Conservation (phyloP, 2,329 filamentous ascomycete genomes). For the Juglanconis sp. region DNA sequence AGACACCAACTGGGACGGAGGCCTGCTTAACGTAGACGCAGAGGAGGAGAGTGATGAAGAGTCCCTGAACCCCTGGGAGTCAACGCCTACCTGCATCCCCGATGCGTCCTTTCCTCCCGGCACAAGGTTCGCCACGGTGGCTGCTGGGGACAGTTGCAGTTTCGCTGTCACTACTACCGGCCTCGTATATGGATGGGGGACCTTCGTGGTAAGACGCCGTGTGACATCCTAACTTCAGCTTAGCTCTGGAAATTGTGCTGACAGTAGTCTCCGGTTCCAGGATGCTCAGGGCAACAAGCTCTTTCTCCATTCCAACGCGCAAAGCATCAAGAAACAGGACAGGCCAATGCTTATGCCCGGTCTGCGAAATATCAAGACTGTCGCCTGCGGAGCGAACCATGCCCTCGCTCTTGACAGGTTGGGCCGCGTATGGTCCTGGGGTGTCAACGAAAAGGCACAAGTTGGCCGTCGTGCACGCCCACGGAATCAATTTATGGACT, state of each 20-base stretch:
- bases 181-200: constrained; percentile 65
- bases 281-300: constrained; percentile 18
- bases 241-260: neutral
- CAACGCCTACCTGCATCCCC: constrained; percentile 53
- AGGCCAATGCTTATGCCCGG: constrained; percentile 46
- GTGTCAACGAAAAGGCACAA: constrained; percentile 61
- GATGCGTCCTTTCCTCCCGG: constrained; percentile 49
- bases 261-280: no score
- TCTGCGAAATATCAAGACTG: constrained; percentile 51
- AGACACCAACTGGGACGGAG: constrained; percentile 56
- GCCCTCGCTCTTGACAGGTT: constrained; percentile 55
- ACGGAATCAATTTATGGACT: constrained; percentile 11
- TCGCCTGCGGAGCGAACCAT: constrained; percentile 57
- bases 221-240: constrained; percentile 8
- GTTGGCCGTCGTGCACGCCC: constrained; percentile 44
- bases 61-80: constrained; percentile 59
- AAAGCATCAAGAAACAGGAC: constrained; percentile 21
- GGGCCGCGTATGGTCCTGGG: constrained; percentile 61
- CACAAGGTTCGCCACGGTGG: constrained; percentile 55
- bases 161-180: constrained; percentile 62
- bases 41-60: constrained; percentile 50
- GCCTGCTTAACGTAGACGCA: constrained; percentile 37
- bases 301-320: constrained; percentile 19
- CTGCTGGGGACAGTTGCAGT: constrained; percentile 57
- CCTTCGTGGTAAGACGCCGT: constrained; percentile 51